Percentiles rank a stretch among this genome's conserved stretches.
Evolutionary conservation across 495 filamentous ascomycete species (phyloP).

Genomic region (Amniculicola lignicola): DNA sequence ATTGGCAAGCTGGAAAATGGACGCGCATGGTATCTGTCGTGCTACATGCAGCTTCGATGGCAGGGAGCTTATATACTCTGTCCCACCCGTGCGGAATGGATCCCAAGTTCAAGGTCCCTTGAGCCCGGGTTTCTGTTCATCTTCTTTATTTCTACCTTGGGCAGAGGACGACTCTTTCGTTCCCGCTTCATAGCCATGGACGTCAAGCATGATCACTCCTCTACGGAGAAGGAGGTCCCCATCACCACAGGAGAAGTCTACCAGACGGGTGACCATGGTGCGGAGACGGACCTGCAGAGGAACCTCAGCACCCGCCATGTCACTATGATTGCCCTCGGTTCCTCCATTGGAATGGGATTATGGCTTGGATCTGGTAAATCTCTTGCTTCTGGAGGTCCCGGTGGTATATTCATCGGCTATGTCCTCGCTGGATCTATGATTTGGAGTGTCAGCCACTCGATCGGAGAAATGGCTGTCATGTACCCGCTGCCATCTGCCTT

Average conservation of each 20-base stretch:
- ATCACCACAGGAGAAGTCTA: background rate
- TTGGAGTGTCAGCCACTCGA: conserved; percentile 32
- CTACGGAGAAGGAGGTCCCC: conserved; percentile 5
- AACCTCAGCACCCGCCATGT: conserved; percentile 32
- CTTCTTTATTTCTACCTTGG: too few relatives aligned
- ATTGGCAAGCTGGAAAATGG: too few relatives aligned
- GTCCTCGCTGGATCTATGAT: conserved; percentile 30
- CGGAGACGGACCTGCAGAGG: conserved; percentile 26
- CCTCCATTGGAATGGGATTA: conserved; percentile 36
- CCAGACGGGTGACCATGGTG: conserved; percentile 28
- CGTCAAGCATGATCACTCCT: background rate
- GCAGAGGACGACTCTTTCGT: too few relatives aligned
- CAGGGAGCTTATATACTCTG: too few relatives aligned
- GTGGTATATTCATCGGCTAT: conserved; percentile 34
- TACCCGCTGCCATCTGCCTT: conserved; percentile 35
- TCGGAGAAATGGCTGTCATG: conserved; percentile 36
- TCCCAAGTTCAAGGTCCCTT: too few relatives aligned
- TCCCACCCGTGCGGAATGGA: too few relatives aligned
- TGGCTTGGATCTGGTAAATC: conserved; percentile 35
- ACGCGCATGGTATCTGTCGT: too few relatives aligned
- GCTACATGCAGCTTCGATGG: too few relatives aligned
- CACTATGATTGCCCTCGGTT: conserved; percentile 36
- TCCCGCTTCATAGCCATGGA: conserved; percentile 1
- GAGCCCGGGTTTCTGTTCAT: too few relatives aligned
- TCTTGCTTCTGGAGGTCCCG: conserved; percentile 26